A percentile compares a stretch with the other conserved stretches of the same genome.
Evolutionary conservation across 164 flowering plant species (phyloP).

Genomic region (Stephania japonica): DNA sequence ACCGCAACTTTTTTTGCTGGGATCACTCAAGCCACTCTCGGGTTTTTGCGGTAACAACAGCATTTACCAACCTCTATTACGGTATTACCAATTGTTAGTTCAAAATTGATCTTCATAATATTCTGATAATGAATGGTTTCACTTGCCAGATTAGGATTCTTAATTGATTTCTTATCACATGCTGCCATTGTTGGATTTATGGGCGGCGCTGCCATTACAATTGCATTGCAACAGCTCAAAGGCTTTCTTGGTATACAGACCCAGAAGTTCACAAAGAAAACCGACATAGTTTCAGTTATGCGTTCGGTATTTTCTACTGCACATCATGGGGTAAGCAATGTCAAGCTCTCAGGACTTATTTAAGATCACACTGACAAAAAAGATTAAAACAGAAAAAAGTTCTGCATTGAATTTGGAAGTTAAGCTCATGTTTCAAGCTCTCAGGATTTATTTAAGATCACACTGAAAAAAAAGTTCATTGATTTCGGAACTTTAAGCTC

Average conservation of each 20-base stretch:
- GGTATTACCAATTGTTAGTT: not conserved
- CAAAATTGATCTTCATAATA: not conserved
- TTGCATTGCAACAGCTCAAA: constrained; percentile 90
- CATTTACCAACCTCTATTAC: not conserved
- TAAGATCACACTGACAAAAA: too few species aligned
- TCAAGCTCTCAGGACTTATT: constrained; percentile 5
- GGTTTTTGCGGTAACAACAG: constrained; percentile 54
- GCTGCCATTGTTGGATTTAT: constrained; percentile 94
- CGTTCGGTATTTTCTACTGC: constrained; percentile 45
- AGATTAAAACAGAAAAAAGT: too few species aligned
- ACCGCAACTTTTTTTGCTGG: constrained; percentile 98
- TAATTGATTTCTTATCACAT: constrained; percentile 91
- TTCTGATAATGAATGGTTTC: not conserved
- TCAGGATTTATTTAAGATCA: too few species aligned
- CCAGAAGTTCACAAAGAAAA: constrained; percentile 60
- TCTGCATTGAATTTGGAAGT: too few species aligned
- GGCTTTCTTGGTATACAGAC: constrained; percentile 82
- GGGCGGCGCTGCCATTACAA: constrained; percentile 94
- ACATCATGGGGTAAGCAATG: constrained; percentile 60
- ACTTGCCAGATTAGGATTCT: constrained; percentile 68
- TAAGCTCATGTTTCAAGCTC: too few species aligned
- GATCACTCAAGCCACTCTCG: constrained; percentile 72
- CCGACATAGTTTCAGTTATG: constrained; percentile 76
- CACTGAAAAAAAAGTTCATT: too few species aligned
- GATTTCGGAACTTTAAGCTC: too few species aligned